Evolutionary conservation across 768 basidiomycete genomes (phyloP).

Genomic region (Candolleomyces aberdarensis): DNA sequence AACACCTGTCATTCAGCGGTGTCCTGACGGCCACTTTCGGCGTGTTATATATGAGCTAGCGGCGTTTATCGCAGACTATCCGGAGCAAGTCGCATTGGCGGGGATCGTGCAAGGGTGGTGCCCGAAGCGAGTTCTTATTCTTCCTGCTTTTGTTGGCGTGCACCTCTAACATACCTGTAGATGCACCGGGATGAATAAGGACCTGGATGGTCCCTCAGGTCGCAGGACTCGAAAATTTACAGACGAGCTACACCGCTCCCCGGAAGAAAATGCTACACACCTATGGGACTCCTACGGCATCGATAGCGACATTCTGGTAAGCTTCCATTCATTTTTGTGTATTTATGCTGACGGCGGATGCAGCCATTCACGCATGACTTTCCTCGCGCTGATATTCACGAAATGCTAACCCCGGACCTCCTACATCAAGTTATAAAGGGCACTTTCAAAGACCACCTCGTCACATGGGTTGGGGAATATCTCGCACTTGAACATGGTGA

Average conservation of each 20-base stretch:
- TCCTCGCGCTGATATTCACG: slow-evolving; percentile 32
- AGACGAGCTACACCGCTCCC: too few relatives aligned
- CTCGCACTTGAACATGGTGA: neutral
- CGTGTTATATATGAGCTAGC: slow-evolving; percentile 28
- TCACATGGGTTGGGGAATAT: slow-evolving; percentile 11
- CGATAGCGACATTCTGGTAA: neutral
- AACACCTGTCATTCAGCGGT: slow-evolving; percentile 4
- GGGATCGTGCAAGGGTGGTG: slow-evolving; percentile 36
- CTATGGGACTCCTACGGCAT: slow-evolving; percentile 9
- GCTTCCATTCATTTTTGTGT: neutral
- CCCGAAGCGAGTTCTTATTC: neutral
- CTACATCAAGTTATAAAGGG: slow-evolving; percentile 11
- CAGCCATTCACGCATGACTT: slow-evolving; percentile 30
- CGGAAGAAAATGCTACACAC: neutral
- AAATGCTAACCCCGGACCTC: slow-evolving; percentile 16
- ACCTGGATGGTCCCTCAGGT: neutral
- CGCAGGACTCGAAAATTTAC: too few relatives aligned
- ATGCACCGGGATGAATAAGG: neutral
- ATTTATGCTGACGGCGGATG: neutral
- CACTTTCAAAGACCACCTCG: slow-evolving; percentile 10
- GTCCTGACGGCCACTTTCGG: slow-evolving; percentile 26
- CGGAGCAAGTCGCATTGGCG: slow-evolving; percentile 30
- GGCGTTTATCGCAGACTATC: slow-evolving; percentile 39
- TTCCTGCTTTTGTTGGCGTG: too few relatives aligned
- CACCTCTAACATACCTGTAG: neutral